These are phyloP conservation scores for Bimuria novae-zelandiae DNA, from an alignment of 2,329 filamentous ascomycete genomes.

Conservation along the genomic window DNA sequence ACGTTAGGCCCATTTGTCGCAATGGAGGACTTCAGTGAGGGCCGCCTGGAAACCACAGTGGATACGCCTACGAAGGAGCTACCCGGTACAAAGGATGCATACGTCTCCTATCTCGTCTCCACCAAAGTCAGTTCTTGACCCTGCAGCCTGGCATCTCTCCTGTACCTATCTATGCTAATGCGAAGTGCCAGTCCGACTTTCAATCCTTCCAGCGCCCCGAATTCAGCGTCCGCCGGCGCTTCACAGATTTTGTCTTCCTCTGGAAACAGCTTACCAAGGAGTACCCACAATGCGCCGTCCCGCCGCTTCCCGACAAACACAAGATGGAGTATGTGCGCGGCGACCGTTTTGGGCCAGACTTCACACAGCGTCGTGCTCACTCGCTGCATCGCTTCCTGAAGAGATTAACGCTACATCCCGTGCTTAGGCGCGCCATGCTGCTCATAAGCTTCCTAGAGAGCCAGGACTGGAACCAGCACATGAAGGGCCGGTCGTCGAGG, in stretches of 20 bases:
- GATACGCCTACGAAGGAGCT: slow-evolving; percentile 89
- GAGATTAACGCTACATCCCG: slow-evolving; percentile 84
- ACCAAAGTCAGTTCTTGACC: slow-evolving; percentile 67
- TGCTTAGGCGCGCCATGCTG: slow-evolving; percentile 80
- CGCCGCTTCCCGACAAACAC: slow-evolving; percentile 95
- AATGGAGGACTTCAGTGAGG: slow-evolving; percentile 54
- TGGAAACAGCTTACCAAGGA: slow-evolving; percentile 88
- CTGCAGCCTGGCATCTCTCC: slow-evolving; percentile 14
- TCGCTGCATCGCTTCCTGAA: slow-evolving; percentile 90
- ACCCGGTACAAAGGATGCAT: slow-evolving; percentile 94
- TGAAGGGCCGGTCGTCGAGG: slow-evolving; percentile 76
- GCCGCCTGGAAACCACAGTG: slow-evolving; percentile 82
- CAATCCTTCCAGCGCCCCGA: slow-evolving; percentile 84
- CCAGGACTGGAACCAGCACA: slow-evolving; percentile 94
- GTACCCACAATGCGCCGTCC: slow-evolving; percentile 89
- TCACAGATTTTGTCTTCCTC: slow-evolving; percentile 97
- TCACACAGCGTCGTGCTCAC: slow-evolving; percentile 84
- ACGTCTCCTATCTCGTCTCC: slow-evolving; percentile 92
- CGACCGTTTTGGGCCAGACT: slow-evolving; percentile 92
- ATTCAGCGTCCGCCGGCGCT: slow-evolving; percentile 82
- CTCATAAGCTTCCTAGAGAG: slow-evolving; percentile 91
- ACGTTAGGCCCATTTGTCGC: neutral
- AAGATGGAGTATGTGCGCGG: slow-evolving; percentile 98
- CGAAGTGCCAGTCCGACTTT: slow-evolving; percentile 75
- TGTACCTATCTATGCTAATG: slow-evolving; percentile 7